Percentiles rank a stretch among this genome's conserved stretches.
Evolutionary conservation across 2,329 filamentous ascomycete species (phyloP).

Genomic region (Verticillium longisporum): DNA sequence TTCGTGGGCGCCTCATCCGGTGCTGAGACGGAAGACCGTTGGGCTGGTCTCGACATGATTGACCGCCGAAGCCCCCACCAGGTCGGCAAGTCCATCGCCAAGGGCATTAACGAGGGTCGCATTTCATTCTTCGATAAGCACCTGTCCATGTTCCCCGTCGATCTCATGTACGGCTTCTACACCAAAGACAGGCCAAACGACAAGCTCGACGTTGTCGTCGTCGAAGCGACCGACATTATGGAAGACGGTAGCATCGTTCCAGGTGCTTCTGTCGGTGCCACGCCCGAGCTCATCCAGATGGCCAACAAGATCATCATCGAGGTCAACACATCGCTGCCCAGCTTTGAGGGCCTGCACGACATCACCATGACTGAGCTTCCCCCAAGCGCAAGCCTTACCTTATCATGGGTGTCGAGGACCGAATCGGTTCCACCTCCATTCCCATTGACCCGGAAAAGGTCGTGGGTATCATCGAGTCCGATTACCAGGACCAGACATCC

Average conservation of each 20-base stretch:
- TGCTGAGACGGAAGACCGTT: constrained; percentile 85
- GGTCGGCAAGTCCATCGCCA: constrained; percentile 83
- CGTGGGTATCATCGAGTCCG: constrained; percentile 75
- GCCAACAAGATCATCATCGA: constrained; percentile 88
- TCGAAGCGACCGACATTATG: constrained; percentile 81
- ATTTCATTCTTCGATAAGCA: constrained; percentile 96
- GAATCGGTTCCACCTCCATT: constrained; percentile 76
- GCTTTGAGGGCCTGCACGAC: constrained; percentile 82
- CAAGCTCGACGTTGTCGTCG: constrained; percentile 73
- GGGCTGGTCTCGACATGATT: constrained; percentile 88
- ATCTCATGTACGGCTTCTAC: constrained; percentile 82
- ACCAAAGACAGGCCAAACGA: constrained; percentile 71
- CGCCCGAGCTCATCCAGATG: constrained; percentile 82
- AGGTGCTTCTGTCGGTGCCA: constrained; percentile 78
- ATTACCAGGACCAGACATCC: constrained; percentile 70
- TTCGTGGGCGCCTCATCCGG: constrained; percentile 89
- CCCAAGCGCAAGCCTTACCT: constrained; percentile 78
- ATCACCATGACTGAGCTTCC: constrained; percentile 81
- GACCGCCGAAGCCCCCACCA: constrained; percentile 79
- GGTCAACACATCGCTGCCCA: constrained; percentile 80
- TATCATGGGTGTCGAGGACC: constrained; percentile 78
- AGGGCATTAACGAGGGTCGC: constrained; percentile 80
- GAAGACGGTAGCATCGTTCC: constrained; percentile 85
- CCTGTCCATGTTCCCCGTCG: constrained; percentile 83
- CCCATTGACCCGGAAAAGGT: constrained; percentile 81